These are phyloP conservation scores for Ophiostoma ips DNA, from an alignment of 2,329 filamentous ascomycete species.

Conservation along the genomic window DNA sequence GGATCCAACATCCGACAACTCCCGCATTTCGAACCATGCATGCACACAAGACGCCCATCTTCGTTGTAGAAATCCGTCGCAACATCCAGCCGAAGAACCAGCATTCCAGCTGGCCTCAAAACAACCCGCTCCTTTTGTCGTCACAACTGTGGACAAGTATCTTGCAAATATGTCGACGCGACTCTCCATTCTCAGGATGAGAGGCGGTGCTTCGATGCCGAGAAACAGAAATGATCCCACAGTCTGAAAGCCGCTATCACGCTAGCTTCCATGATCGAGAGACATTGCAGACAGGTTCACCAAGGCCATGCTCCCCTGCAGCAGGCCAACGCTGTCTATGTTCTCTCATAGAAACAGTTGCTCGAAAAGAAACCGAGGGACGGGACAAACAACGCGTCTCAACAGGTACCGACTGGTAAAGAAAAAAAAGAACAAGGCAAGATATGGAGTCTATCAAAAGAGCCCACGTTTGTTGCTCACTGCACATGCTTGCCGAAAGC, in stretches of 20 bases:
- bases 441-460: neutral
- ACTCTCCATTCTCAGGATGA: neutral
- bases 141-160: conserved; percentile 1
- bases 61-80: neutral
- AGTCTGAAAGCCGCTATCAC: conserved; percentile 8
- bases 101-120: neutral
- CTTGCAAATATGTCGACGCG: neutral
- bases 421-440: neutral
- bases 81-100: neutral
- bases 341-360: conserved; percentile 1
- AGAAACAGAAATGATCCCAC: neutral
- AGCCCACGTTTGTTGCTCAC: conserved; percentile 28
- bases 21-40: neutral
- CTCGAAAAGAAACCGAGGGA: conserved; percentile 4
- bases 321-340: neutral
- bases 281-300: neutral
- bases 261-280: neutral
- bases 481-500: conserved; percentile 32
- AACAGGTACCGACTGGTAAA: neutral
- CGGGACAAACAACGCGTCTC: neutral
- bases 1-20: conserved; percentile 10
- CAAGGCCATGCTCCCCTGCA: conserved; percentile 1
- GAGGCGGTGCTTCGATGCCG: neutral
- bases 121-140: conserved; percentile 5
- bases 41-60: neutral